Percentiles rank a stretch among this genome's conserved stretches.
Evolutionary conservation across 2,329 filamentous ascomycete genomes (phyloP).

Genomic region (Pseudogymnoascus sp.): DNA sequence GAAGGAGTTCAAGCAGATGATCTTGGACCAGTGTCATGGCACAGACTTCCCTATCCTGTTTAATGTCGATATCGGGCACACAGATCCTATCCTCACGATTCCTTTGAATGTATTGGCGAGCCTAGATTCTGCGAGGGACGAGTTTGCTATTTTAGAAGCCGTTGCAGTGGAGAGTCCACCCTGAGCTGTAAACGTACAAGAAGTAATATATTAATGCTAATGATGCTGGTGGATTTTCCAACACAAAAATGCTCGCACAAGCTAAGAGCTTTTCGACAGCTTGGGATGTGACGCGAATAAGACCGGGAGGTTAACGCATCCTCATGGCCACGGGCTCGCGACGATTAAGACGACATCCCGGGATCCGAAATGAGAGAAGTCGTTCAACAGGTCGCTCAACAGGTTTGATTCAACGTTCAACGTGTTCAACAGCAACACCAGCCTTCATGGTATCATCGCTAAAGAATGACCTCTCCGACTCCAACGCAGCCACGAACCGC

Average conservation of each 20-base stretch:
- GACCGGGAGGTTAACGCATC: background rate
- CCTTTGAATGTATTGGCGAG: conserved; percentile 15
- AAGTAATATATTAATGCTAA: background rate
- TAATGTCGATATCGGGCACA: conserved; percentile 19
- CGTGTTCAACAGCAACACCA: no score
- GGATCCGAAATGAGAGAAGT: background rate
- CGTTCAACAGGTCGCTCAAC: no score
- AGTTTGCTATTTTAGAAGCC: conserved; percentile 2
- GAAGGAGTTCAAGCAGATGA: conserved; percentile 10
- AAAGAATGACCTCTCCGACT: background rate
- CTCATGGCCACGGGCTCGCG: background rate
- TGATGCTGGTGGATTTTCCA: background rate
- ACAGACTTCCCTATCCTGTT: conserved; percentile 14
- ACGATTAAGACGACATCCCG: background rate
- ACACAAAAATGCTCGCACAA: background rate
- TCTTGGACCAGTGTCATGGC: conserved; percentile 11
- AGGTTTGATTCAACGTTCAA: no score
- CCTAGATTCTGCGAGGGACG: conserved; percentile 11
- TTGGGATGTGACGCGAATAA: background rate
- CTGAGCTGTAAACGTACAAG: background rate
- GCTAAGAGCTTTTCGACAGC: background rate
- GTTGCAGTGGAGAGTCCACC: background rate
- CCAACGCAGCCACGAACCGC: background rate
- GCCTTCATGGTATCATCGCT: background rate
- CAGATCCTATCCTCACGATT: conserved; percentile 19